Conservation (phyloP, 495 filamentous ascomycete genomes). For the Geopyxis carbonaria region DNA sequence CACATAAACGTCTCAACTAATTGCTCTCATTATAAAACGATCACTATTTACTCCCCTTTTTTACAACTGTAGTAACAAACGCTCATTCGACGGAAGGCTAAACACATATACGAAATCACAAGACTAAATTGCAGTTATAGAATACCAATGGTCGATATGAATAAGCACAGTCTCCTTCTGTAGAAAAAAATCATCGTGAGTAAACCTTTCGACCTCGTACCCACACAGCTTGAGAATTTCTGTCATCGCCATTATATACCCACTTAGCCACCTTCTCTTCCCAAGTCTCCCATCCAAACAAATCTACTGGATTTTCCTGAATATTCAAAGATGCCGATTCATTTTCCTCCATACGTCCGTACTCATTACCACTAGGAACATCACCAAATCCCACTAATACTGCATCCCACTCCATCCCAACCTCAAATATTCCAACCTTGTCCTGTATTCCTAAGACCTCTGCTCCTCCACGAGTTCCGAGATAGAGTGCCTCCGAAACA, state of each 20-base stretch:
- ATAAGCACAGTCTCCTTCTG: too few relatives aligned
- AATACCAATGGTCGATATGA: too few relatives aligned
- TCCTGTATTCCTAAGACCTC: conserved; percentile 51
- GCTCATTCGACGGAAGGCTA: too few relatives aligned
- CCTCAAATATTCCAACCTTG: conserved; percentile 58
- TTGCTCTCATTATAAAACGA: too few relatives aligned
- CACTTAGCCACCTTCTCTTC: conserved; percentile 67
- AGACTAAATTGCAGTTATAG: too few relatives aligned
- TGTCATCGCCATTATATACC: conserved; percentile 73
- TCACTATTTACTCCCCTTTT: too few relatives aligned
- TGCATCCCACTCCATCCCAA: conserved; percentile 82
- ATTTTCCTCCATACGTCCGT: background rate
- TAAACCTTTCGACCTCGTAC: conserved; percentile 65
- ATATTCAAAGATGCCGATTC: background rate
- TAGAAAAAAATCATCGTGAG: too few relatives aligned
- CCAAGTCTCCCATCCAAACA: conserved; percentile 76
- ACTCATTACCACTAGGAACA: too few relatives aligned
- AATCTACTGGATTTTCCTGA: conserved; percentile 43
- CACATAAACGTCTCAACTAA: too few relatives aligned
- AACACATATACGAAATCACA: too few relatives aligned
- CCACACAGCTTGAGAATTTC: conserved; percentile 68
- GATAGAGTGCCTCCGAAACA: conserved; percentile 74
- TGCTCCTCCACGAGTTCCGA: conserved; percentile 70
- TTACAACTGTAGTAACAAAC: too few relatives aligned
- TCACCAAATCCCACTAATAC: conserved; percentile 49